Evolutionary conservation across 371 early-diverging fungal species (phyloP), one percentile per base, ranked within the genome.

Genomic region (Apophysomyces variabilis): DNA sequence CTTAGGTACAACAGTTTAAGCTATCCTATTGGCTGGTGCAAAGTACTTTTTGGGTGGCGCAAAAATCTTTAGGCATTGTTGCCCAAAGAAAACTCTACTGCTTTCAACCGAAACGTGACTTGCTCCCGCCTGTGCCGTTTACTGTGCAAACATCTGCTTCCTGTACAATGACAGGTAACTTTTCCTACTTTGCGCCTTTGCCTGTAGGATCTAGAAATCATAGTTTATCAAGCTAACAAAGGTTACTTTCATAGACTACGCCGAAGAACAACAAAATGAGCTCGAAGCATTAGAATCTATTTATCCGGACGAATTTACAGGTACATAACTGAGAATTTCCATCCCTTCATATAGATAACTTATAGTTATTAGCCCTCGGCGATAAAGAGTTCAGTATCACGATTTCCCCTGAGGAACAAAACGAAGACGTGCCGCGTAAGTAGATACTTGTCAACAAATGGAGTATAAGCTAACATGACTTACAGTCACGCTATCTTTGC

Each of bases 201-300:
- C 32, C 32, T 26, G 32, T 26, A 13, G 41, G 41, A 41, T 41
- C 41, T 13, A 7, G 16, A n/a, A n/a, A 47, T 5, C 21, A 21
- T 18, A 9, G 54, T 7, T 8, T 21, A 9, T 5, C 13, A 16
- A 21, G 21, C 54, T 50, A 26, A 50, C 32, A 50, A 57, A 56
- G 6, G 57, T 58, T 62, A 13, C 37, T 18, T 2, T 9, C 60
- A 7, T 79, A 90, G 91, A 90, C 72, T 92, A 91, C 76, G 70
- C 74, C 38, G 92, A 90, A 68, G 94, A 94, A 76, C 92, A 92
- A 75, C 80, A 84, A 32, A 92, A 91, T 69, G 98, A 97, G 74
- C 74, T 96, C 57, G 97, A 96, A 73, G 95, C 93, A 14, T 89
- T 97, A 57, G 85, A 90, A 64, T 95, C 95, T 60, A 97, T 97